These are phyloP conservation scores for Monascus ruber DNA, from an alignment of 2,329 filamentous ascomycete genomes.

Conservation along the genomic window DNA sequence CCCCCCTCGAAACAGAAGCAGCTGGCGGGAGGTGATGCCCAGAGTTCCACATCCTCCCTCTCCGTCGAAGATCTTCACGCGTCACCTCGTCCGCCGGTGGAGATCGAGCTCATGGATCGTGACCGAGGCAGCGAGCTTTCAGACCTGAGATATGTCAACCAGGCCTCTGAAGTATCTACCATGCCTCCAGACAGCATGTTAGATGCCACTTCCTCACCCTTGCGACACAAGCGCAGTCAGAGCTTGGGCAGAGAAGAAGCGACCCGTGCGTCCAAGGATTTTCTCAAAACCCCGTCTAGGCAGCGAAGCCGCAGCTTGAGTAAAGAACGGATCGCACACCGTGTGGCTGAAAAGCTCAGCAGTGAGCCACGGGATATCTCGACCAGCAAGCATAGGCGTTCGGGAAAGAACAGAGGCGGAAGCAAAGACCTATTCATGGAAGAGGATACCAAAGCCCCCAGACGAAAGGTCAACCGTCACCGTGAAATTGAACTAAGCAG, in stretches of 20 bases:
- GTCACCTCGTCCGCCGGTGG: constrained; percentile 58
- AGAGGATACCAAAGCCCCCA: constrained; percentile 31
- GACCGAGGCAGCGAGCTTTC: constrained; percentile 57
- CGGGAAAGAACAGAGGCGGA: constrained; percentile 33
- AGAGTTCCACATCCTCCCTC: constrained; percentile 61
- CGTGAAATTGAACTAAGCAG: constrained; percentile 44
- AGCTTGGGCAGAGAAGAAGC: constrained; percentile 35
- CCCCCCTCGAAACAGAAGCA: constrained; percentile 27
- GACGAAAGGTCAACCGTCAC: constrained; percentile 39
- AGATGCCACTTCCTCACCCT: constrained; percentile 41
- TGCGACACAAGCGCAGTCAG: constrained; percentile 39
- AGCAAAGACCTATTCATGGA: constrained; percentile 36
- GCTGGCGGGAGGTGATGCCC: constrained; percentile 42
- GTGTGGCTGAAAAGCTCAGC: constrained; percentile 56
- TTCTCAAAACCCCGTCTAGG: constrained; percentile 48
- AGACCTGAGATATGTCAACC: constrained; percentile 53
- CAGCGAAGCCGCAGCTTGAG: constrained; percentile 53
- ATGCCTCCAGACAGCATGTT: constrained; percentile 64
- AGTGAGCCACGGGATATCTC: constrained; percentile 38
- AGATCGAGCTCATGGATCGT: constrained; percentile 71
- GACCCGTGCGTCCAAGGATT: constrained; percentile 26
- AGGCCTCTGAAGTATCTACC: constrained; percentile 76
- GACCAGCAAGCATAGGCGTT: constrained; percentile 31
- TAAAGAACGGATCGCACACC: constrained; percentile 55
- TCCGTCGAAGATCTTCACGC: constrained; percentile 72